Conservation (phyloP, 495 filamentous ascomycete genomes). For the Talaromyces liani region DNA sequence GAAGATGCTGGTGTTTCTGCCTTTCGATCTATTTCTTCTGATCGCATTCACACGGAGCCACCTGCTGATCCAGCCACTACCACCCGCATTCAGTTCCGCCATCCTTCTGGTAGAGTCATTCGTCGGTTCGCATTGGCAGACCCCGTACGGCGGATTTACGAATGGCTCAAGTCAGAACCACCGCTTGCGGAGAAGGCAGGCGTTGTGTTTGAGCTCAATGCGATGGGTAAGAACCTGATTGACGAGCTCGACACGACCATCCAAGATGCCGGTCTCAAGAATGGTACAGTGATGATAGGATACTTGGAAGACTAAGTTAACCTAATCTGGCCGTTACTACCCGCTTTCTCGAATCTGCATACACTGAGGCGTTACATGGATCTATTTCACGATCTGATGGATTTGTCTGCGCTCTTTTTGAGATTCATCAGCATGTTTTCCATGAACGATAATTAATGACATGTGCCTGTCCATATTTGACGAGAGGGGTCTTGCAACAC, state of each 20-base stretch:
- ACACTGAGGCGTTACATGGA: constrained; percentile 6
- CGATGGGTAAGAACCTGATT: constrained; percentile 74
- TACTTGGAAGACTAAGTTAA: constrained; percentile 55
- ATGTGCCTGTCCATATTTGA: neutral
- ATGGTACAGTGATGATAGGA: constrained; percentile 89
- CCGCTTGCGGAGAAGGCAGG: constrained; percentile 67
- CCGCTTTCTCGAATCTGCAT: constrained; percentile 3
- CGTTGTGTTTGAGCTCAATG: constrained; percentile 75
- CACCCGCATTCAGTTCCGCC: constrained; percentile 86
- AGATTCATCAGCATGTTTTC: neutral
- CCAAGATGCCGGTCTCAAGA: constrained; percentile 77
- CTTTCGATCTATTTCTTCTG: constrained; percentile 61
- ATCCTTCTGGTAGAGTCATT: constrained; percentile 73
- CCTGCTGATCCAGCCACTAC: constrained; percentile 56
- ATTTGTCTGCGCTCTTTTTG: neutral
- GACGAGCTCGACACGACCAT: constrained; percentile 64
- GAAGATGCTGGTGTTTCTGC: constrained; percentile 24
- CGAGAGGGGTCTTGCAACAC: neutral
- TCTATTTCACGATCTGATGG: neutral
- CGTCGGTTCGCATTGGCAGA: constrained; percentile 78
- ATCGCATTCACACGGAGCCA: constrained; percentile 72
- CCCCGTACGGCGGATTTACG: constrained; percentile 74
- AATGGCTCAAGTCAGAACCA: constrained; percentile 86
- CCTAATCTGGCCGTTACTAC: neutral
- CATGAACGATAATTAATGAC: neutral